phyloP scores from a whole-genome alignment of 2,329 filamentous ascomycete species.

The Fusarium mundagurra region DNA sequence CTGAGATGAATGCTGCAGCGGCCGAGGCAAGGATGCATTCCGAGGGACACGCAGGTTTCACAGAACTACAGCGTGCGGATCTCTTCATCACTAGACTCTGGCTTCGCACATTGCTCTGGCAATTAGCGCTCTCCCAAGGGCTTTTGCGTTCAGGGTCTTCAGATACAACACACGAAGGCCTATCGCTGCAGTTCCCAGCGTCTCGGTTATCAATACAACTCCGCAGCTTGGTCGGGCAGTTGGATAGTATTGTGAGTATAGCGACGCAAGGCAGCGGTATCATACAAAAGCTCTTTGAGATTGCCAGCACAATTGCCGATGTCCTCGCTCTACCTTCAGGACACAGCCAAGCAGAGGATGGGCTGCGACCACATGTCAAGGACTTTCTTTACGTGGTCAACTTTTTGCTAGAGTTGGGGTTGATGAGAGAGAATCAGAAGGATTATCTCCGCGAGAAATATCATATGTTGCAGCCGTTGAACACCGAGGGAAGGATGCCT shows the following conservation, averaged over 20 bases:
- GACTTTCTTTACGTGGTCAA: slow-evolving; percentile 63
- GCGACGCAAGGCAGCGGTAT: slow-evolving; percentile 66
- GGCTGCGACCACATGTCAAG: slow-evolving; percentile 59
- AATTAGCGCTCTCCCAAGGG: slow-evolving; percentile 52
- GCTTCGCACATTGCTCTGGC: slow-evolving; percentile 55
- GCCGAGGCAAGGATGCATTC: slow-evolving; percentile 41
- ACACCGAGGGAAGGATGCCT: slow-evolving; percentile 22
- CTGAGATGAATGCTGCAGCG: slow-evolving; percentile 47
- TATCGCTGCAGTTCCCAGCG: slow-evolving; percentile 53
- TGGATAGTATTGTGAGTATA: slow-evolving; percentile 55
- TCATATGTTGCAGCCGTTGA: slow-evolving; percentile 46
- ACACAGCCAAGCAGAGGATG: slow-evolving; percentile 51
- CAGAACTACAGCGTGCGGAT: slow-evolving; percentile 54
- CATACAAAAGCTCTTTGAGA: slow-evolving; percentile 68
- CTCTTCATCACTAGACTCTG: slow-evolving; percentile 54
- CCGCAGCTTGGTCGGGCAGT: slow-evolving; percentile 49
- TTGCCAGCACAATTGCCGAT: slow-evolving; percentile 68
- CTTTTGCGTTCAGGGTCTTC: slow-evolving; percentile 49
- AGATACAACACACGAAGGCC: slow-evolving; percentile 48
- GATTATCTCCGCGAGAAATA: slow-evolving; percentile 54
- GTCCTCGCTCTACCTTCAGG: slow-evolving; percentile 62
- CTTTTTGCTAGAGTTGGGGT: slow-evolving; percentile 60
- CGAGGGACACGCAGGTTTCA: slow-evolving; percentile 43
- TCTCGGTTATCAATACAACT: slow-evolving; percentile 52
- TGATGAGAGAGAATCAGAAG: slow-evolving; percentile 57